Evolutionary conservation across 805 yeast species (phyloP).

Genomic region (Spathaspora passalidarum): DNA sequence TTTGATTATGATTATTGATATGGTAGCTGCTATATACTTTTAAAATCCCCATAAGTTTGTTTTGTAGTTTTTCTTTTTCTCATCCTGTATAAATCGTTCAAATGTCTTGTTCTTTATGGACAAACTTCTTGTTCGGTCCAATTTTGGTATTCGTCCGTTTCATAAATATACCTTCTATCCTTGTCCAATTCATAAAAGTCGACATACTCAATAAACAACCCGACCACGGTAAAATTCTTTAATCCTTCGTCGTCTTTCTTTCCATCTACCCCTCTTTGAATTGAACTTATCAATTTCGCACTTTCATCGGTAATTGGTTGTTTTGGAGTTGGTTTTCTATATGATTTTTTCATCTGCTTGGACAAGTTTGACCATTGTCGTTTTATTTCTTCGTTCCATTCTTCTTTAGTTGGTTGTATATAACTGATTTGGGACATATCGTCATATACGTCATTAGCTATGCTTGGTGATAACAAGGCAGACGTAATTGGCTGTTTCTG

Average conservation of each 20-base stretch:
- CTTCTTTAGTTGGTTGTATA: slow-evolving; percentile 51
- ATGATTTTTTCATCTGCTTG: slow-evolving; percentile 57
- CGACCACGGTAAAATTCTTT: slow-evolving; percentile 67
- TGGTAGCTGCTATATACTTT: too few relatives aligned
- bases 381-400: slow-evolving; percentile 64
- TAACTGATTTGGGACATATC: slow-evolving; percentile 4
- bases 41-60: too few relatives aligned
- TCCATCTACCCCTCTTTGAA: slow-evolving; percentile 82
- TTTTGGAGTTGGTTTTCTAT: slow-evolving; percentile 75
- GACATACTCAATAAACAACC: slow-evolving; percentile 66
- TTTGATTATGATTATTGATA: too few relatives aligned
- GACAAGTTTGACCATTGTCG: slow-evolving; percentile 65
- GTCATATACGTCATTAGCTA: not conserved
- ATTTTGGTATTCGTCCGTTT: slow-evolving; percentile 52
- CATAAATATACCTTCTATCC: slow-evolving; percentile 51
- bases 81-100: too few relatives aligned
- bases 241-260: slow-evolving; percentile 57
- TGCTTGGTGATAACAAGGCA: slow-evolving; percentile 6
- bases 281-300: slow-evolving; percentile 60
- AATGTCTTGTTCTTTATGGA: slow-evolving; percentile 46
- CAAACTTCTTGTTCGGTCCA: slow-evolving; percentile 82
- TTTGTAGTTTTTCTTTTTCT: not conserved
- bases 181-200: slow-evolving; percentile 65
- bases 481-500: slow-evolving; percentile 8
- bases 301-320: slow-evolving; percentile 52